Conservation (phyloP, 2,329 filamentous ascomycete species). For the Xylariaceae sp. region DNA sequence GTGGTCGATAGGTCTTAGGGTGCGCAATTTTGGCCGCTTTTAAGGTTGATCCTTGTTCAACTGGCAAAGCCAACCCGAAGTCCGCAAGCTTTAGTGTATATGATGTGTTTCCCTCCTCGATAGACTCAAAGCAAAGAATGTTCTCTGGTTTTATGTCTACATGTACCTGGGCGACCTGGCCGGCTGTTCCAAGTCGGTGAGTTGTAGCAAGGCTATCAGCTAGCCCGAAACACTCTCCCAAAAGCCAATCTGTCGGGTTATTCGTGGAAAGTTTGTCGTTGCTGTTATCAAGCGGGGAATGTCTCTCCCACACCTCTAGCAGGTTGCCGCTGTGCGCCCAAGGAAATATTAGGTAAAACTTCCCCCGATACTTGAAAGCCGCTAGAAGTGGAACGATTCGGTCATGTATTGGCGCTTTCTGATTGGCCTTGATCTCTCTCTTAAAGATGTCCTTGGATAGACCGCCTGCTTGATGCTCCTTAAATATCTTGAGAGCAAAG, state of each 20-base stretch:
- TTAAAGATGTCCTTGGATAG: background rate
- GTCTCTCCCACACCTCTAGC: conserved; percentile 8
- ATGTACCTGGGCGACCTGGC: conserved; percentile 3
- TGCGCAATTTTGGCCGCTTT: background rate
- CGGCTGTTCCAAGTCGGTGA: background rate
- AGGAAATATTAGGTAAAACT: conserved; percentile 20
- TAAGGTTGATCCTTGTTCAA: background rate
- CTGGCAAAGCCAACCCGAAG: conserved; percentile 10
- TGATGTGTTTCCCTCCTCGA: background rate
- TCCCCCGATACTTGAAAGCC: conserved; percentile 12
- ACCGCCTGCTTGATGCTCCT: background rate
- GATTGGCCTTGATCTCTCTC: conserved; percentile 9
- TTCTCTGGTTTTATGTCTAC: conserved; percentile 22
- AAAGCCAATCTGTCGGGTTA: conserved; percentile 15
- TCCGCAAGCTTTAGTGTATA: conserved; percentile 19
- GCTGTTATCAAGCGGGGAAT: background rate
- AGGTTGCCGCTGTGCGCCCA: conserved; percentile 14
- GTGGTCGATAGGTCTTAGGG: conserved; percentile 20
- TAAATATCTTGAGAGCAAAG: conserved; percentile 17
- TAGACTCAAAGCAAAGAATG: conserved; percentile 19
- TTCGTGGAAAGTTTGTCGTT: background rate
- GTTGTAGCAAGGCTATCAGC: conserved; percentile 12
- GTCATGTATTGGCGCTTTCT: conserved; percentile 7
- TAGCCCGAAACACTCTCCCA: conserved; percentile 15
- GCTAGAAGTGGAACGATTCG: conserved; percentile 17